Conservation (phyloP, 257 asterid species). For the Lantana camara region DNA sequence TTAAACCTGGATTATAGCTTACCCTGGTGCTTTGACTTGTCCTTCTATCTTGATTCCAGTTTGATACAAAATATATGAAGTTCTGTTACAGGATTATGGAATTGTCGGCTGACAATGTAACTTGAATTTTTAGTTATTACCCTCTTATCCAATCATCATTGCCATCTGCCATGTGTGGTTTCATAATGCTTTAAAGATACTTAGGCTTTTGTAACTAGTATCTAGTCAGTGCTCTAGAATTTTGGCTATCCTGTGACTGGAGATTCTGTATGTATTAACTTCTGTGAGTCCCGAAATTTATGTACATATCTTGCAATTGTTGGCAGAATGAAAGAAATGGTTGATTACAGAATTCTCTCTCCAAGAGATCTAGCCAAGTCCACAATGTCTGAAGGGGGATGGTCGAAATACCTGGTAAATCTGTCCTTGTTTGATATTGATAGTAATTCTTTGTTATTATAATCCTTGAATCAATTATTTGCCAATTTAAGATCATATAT, state of each 20-base stretch:
- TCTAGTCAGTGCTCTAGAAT: background rate
- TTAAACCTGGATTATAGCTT: background rate
- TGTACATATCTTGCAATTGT: conserved; percentile 20
- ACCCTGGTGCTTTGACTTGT: background rate
- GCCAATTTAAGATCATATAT: conserved; percentile 10
- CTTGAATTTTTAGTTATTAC: background rate
- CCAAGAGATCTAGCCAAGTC: conserved; percentile 78
- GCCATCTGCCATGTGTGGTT: background rate
- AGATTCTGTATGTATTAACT: conserved; percentile 19
- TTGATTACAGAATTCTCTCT: conserved; percentile 72
- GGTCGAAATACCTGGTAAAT: conserved; percentile 80
- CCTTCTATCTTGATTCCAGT: conserved; percentile 13
- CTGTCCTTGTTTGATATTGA: conserved; percentile 8
- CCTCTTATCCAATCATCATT: background rate
- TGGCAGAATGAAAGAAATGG: conserved; percentile 56
- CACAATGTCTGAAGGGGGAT: conserved; percentile 82
- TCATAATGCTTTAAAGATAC: conserved; percentile 22
- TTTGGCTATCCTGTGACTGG: too few species aligned
- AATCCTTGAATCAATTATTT: conserved; percentile 14
- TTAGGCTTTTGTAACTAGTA: background rate
- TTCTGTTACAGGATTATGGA: conserved; percentile 9
- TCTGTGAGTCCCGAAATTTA: conserved; percentile 6
- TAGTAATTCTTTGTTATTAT: conserved; percentile 8
- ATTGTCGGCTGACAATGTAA: background rate
- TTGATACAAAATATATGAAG: background rate